These are phyloP conservation scores for Epichloe baconii DNA, from an alignment of 2,329 filamentous ascomycete genomes.

Conservation along the genomic window DNA sequence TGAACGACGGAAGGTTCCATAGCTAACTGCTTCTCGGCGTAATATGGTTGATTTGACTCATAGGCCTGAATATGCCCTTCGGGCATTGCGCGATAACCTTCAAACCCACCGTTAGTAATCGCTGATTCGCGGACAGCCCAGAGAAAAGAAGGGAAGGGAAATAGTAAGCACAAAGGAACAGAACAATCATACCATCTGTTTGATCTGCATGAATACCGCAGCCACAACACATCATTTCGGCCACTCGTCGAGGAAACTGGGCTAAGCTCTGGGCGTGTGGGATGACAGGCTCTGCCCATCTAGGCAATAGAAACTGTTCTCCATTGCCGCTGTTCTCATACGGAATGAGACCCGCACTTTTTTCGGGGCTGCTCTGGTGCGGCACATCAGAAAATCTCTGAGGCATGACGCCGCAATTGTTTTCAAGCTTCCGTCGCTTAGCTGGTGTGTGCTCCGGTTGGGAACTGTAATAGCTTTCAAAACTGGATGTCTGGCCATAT, in stretches of 20 bases:
- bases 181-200: constrained; percentile 18
- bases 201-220: constrained; percentile 18
- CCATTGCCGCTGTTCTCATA: neutral
- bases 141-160: neutral
- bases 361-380: neutral
- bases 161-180: neutral
- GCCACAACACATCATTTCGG: constrained; percentile 18
- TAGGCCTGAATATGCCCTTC: constrained; percentile 14
- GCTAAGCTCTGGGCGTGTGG: constrained; percentile 12
- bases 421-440: constrained; percentile 20
- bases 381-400: constrained; percentile 8
- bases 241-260: constrained; percentile 17
- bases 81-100: constrained; percentile 23
- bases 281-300: constrained; percentile 13
- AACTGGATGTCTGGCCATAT: constrained; percentile 20
- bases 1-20: neutral
- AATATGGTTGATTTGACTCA: constrained; percentile 19
- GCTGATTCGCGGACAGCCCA: neutral
- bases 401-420: constrained; percentile 19
- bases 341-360: neutral
- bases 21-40: constrained; percentile 1
- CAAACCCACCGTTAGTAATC: neutral
- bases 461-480: constrained; percentile 17
- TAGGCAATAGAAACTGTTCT: constrained; percentile 10
- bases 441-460: constrained; percentile 12